Evolutionary conservation across 2,329 filamentous ascomycete genomes (phyloP).

Genomic region (Colletotrichum sp.): DNA sequence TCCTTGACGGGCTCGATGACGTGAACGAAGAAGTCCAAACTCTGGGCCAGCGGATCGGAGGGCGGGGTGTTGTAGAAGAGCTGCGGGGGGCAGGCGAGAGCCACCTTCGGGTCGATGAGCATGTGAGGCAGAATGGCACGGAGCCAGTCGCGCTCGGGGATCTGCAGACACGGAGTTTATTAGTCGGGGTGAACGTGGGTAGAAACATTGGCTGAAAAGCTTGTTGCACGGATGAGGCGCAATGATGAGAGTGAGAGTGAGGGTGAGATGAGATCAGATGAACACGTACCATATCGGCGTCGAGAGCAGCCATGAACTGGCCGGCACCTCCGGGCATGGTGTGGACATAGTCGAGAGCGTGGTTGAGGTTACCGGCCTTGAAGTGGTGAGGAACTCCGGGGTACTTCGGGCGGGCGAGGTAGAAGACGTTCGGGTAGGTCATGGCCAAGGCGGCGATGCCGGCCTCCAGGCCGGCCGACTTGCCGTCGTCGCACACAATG

Average conservation of each 20-base stretch:
- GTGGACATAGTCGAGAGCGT: conserved; percentile 56
- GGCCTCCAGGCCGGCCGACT: conserved; percentile 46
- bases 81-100: conserved; percentile 65
- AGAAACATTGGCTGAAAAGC: neutral
- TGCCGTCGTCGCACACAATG: conserved; percentile 60
- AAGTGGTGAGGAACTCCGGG: conserved; percentile 59
- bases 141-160: conserved; percentile 65
- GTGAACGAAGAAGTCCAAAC: conserved; percentile 64
- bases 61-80: conserved; percentile 67
- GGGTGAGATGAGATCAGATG: neutral
- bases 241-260: neutral
- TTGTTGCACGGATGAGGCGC: neutral
- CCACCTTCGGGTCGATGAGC: conserved; percentile 60
- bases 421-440: conserved; percentile 54
- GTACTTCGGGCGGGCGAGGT: conserved; percentile 56
- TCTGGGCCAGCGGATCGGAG: conserved; percentile 63
- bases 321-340: conserved; percentile 59
- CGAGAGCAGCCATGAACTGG: conserved; percentile 66
- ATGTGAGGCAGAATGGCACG: conserved; percentile 65
- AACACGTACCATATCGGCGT: conserved; percentile 65
- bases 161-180: conserved; percentile 36
- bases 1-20: conserved; percentile 56
- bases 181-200: neutral
- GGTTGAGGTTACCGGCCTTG: conserved; percentile 70
- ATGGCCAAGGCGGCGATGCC: conserved; percentile 40